These are phyloP conservation scores for Balansia obtecta DNA, from an alignment of 2,329 filamentous ascomycete genomes.

Conservation along the genomic window DNA sequence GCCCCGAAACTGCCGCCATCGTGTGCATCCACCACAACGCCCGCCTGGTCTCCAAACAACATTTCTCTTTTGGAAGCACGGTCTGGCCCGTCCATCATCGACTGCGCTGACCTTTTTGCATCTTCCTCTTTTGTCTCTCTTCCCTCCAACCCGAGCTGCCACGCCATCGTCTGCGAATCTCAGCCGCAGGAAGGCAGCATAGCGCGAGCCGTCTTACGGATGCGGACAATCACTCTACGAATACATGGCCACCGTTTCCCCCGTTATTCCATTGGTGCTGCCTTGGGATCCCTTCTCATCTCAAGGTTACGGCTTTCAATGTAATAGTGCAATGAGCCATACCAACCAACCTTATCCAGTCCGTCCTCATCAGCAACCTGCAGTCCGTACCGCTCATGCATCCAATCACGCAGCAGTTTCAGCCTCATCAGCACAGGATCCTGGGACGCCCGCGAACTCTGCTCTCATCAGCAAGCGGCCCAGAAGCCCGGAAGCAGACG, in stretches of 20 bases:
- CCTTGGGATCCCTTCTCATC: neutral
- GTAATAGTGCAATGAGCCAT: neutral
- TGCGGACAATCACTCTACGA: neutral
- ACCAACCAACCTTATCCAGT: neutral
- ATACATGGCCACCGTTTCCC: neutral
- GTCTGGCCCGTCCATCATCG: too few species aligned
- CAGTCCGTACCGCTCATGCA: neutral
- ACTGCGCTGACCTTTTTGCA: neutral
- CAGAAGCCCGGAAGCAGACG: conserved; percentile 7
- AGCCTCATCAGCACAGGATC: neutral
- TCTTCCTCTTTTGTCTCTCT: neutral
- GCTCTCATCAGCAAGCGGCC: conserved; percentile 6
- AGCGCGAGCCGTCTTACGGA: neutral
- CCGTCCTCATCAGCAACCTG: neutral
- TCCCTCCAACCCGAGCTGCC: neutral
- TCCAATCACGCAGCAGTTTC: neutral
- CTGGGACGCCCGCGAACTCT: neutral
- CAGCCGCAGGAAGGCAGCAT: neutral
- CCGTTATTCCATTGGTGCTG: neutral
- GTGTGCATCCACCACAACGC: too few species aligned
- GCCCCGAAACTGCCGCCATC: too few species aligned
- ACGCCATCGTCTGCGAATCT: neutral
- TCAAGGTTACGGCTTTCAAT: neutral
- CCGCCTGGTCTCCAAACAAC: too few species aligned
- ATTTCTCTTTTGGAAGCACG: too few species aligned